Base-by-base conservation (phyloP, 495 filamentous ascomycete genomes). In the Tuber microsphaerosporum region DNA sequence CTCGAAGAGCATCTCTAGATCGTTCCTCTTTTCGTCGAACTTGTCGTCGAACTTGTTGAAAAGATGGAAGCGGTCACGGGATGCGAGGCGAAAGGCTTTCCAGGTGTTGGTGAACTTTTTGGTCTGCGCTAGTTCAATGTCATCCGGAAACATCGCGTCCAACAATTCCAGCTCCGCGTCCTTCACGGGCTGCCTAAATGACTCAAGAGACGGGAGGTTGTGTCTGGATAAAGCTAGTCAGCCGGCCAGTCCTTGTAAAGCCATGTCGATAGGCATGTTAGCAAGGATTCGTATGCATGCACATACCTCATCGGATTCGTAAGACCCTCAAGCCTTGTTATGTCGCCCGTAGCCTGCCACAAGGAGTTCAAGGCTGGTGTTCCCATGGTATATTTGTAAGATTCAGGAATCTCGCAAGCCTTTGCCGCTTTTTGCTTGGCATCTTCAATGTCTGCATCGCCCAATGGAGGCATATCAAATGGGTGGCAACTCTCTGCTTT, bases 401-500 rank as follows among this genome's bases (percentile, higher is more conserved):
- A 85, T 41, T 89, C 88, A 75, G 90, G 92, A 78, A 87, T 90
- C 44, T 88, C 86, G 76, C 91, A 91, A 8, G 88, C 85, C 82
- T 89, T 91, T 74, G 84, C 86, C 8, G 90, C 91, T 71, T 88
- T 84, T 41, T 86, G 84, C 79, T 91, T 91, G 37, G 92, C 90
- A 69, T 88, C 87, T 71, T 88, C 82, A 81, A 92, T 92, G 43
- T 91, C 88, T 37, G 85, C 83, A 34, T 90, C 86, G 5, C 89
- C 87, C 45, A 97, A 84, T 9, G 92, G 86, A 22, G 91, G 88
- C 61, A 89, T 87, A 76, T 94, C 90, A 81, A 99, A 97, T 34
- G 90, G 87, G 43, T 92, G 93, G 83, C 95, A 98, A 71, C 89
- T 91, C 84, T 98, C 95, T 14, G 93, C 89, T 84, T 99, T 99